Evolutionary conservation across 768 basidiomycete genomes (phyloP).

Genomic region (Hericium coralloides): DNA sequence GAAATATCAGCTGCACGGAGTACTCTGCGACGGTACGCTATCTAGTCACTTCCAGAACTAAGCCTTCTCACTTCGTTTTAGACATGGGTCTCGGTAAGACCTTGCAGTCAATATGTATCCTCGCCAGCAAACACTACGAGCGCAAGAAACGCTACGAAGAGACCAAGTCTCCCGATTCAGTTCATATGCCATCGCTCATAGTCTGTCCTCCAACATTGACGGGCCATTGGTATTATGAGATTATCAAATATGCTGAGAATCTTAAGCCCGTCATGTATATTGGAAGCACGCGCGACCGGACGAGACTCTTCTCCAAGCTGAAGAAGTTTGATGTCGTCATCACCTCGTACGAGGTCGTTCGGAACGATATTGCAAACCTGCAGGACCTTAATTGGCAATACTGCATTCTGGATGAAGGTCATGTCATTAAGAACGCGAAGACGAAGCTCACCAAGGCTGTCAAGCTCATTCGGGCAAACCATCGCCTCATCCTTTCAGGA

Average conservation of each 20-base stretch:
- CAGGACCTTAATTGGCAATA: constrained; percentile 81
- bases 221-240: constrained; percentile 99
- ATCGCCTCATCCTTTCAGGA: constrained; percentile 90
- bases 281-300: constrained; percentile 78
- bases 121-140: constrained; percentile 90
- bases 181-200: constrained; percentile 89
- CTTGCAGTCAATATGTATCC: constrained; percentile 92
- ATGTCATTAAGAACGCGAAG: constrained; percentile 98
- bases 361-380: constrained; percentile 81
- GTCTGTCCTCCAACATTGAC: constrained; percentile 96
- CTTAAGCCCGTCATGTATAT: constrained; percentile 82
- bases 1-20: constrained; percentile 95
- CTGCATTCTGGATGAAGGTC: constrained; percentile 96
- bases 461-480: constrained; percentile 82
- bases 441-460: constrained; percentile 97
- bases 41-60: not conserved
- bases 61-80: constrained; percentile 22
- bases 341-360: constrained; percentile 95
- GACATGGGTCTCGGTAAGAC: constrained; percentile 99
- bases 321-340: constrained; percentile 82
- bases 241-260: constrained; percentile 83
- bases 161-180: constrained; percentile 62
- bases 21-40: constrained; percentile 86
- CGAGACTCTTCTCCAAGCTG: constrained; percentile 55
- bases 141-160: constrained; percentile 58